Evolutionary conservation across 2,329 filamentous ascomycete species (phyloP).

Genomic region (Aspergillus pseudoglaucus): DNA sequence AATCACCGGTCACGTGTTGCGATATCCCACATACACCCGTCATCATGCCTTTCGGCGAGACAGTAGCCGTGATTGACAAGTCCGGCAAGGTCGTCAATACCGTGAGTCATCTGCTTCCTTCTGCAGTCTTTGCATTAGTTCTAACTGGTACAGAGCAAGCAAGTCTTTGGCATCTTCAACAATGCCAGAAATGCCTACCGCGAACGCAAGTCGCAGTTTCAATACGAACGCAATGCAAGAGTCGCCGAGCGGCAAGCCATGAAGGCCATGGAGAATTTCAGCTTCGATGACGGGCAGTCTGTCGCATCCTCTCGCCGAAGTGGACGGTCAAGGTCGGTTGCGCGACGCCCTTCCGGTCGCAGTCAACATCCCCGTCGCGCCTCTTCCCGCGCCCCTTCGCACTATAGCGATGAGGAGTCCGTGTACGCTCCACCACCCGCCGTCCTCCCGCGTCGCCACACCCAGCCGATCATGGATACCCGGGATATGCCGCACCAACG

Average conservation of each 20-base stretch:
- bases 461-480: conserved; percentile 27
- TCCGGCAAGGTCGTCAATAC: conserved; percentile 88
- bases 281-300: conserved; percentile 43
- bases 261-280: conserved; percentile 48
- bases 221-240: conserved; percentile 59
- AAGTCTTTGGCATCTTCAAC: conserved; percentile 83
- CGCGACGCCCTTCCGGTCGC: conserved; percentile 23
- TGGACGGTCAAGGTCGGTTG: conserved; percentile 16
- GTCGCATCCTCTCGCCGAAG: conserved; percentile 39
- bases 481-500: conserved; percentile 16
- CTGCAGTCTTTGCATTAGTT: background rate
- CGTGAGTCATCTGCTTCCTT: conserved; percentile 46
- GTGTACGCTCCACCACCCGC: too few relatives aligned
- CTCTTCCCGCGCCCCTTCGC: too few relatives aligned
- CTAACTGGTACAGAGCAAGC: conserved; percentile 62
- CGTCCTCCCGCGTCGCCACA: conserved; percentile 27
- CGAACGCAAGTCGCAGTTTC: conserved; percentile 78
- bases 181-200: conserved; percentile 83
- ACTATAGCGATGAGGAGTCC: too few relatives aligned
- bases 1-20: background rate
- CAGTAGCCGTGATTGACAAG: conserved; percentile 82
- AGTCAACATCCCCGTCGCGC: conserved; percentile 14
- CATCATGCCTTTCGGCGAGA: conserved; percentile 50
- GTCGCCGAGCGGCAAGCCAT: conserved; percentile 54
- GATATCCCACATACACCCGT: background rate